Evolutionary conservation across 2,329 filamentous ascomycete genomes (phyloP), one percentile per base, ranked within the genome.

Genomic region (Fusarium nurragi): DNA sequence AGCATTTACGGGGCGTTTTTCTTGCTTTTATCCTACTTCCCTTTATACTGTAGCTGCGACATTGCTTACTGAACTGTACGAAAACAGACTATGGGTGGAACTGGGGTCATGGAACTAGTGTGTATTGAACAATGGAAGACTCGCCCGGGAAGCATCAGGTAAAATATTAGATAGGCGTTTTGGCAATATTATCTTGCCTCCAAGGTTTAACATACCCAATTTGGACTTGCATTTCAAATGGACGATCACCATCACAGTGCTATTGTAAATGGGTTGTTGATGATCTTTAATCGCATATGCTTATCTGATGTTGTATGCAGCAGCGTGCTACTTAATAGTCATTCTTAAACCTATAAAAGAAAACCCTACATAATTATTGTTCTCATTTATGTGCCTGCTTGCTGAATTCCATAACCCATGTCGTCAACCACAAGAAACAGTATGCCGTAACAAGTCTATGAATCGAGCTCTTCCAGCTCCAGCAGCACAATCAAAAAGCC

Each of bases 391-490:
- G 52, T 62, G 54, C 52, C 54, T 57, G 60, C 56, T 59, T 51
- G 45, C 52, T 39, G 41, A 71, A 66, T 49, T 45, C 68, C 60
- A 64, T 69, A 49, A 64, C 50, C 52, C 63, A 54, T 71, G 54
- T 56, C 59, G 38, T 45, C 46, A 47, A 61, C 55, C 49, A 47
- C 46, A 53, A 41, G 54, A 55, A 65, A 51, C 48, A 68, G 63
- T 64, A 70, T 67, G 45, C 50, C 64, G 52, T 68, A 55, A 65
- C 66, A 68, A 62, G 58, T 71, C 68, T 71, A 71, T 71, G 49
- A 58, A 55, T 50, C 57, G 52, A 58, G 30, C 49, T 52, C 46
- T 53, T 51, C 61, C 54, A 56, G 53, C 58, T 65, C 38, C 52
- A 59, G 43, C 53, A 57, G 44, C 46, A 59, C 63, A 62, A 40